These are phyloP conservation scores for Phylloporus sp. DNA, from an alignment of 768 basidiomycete species.

Conservation along the genomic window DNA sequence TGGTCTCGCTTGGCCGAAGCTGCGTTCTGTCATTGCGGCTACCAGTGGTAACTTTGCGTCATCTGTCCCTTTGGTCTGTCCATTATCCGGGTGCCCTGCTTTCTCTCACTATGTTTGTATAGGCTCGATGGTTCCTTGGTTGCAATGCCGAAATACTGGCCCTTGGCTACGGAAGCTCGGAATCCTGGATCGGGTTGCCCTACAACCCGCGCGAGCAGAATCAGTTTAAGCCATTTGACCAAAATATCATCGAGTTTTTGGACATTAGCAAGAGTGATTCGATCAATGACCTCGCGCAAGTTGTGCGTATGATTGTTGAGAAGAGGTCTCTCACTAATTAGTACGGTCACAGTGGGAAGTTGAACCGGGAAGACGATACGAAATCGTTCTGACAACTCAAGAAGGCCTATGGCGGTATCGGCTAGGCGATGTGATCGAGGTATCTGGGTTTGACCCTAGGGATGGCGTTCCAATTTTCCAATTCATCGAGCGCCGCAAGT, in stretches of 20 bases:
- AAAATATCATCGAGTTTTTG: slow-evolving; percentile 13
- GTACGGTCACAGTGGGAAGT: slow-evolving; percentile 15
- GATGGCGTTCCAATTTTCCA: slow-evolving; percentile 15
- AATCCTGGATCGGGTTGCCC: slow-evolving; percentile 1
- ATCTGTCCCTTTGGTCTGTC: slow-evolving; percentile 9
- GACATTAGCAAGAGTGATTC: slow-evolving; percentile 3
- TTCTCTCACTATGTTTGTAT: background rate
- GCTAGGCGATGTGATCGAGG: slow-evolving; percentile 21
- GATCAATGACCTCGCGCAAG: background rate
- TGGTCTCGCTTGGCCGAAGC: slow-evolving; percentile 10
- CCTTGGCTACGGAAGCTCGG: background rate
- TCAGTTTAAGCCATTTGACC: slow-evolving; percentile 1
- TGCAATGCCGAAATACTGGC: background rate
- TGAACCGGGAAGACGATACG: slow-evolving; percentile 9
- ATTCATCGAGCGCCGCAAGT: too few relatives aligned
- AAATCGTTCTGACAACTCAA: slow-evolving; percentile 13
- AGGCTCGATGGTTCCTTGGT: slow-evolving; percentile 11
- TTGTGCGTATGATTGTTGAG: background rate
- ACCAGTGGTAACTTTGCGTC: slow-evolving; percentile 12
- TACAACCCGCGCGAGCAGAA: slow-evolving; percentile 8
- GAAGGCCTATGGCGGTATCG: slow-evolving; percentile 23
- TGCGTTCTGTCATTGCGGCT: slow-evolving; percentile 1
- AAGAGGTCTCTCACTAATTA: background rate
- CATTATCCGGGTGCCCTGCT: background rate
- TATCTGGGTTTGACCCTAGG: slow-evolving; percentile 14